These are phyloP conservation scores for Dispira simplex DNA, from an alignment of 192 early-diverging fungal species.

Conservation along the genomic window DNA sequence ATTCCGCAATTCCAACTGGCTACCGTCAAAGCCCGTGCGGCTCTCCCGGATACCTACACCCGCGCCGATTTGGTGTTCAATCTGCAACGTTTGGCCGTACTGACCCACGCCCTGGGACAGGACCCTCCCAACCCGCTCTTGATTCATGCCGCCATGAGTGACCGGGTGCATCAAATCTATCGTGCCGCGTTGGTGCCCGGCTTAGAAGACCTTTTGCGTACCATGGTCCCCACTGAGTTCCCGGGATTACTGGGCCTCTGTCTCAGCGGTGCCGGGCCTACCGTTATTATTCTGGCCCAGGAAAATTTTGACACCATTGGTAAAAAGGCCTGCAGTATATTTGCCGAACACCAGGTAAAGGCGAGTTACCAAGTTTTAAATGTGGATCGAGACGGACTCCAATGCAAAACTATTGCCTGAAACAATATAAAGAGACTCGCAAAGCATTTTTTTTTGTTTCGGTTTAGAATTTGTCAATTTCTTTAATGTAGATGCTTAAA, in stretches of 20 bases:
- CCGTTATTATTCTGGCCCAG: constrained; percentile 78
- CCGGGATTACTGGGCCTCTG: constrained; percentile 87
- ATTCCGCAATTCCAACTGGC: constrained; percentile 88
- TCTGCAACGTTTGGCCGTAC: constrained; percentile 85
- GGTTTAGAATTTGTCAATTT: too few relatives aligned
- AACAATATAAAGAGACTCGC: too few relatives aligned
- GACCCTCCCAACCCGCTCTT: constrained; percentile 56
- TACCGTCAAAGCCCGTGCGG: constrained; percentile 81
- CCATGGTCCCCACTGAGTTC: constrained; percentile 51
- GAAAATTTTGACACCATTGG: constrained; percentile 80
- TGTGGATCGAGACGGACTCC: constrained; percentile 18
- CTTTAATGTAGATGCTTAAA: too few relatives aligned
- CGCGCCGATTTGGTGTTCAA: constrained; percentile 86
- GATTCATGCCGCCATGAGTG: constrained; percentile 87
- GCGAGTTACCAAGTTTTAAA: constrained; percentile 43
- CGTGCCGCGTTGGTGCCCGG: constrained; percentile 89
- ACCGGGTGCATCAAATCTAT: constrained; percentile 94
- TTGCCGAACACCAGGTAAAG: constrained; percentile 32
- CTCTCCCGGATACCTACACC: constrained; percentile 60
- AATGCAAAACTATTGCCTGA: too few relatives aligned
- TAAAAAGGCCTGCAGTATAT: constrained; percentile 39
- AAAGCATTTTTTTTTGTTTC: too few relatives aligned
- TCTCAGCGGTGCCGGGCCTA: constrained; percentile 92
- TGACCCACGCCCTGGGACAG: constrained; percentile 63
- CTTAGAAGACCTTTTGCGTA: constrained; percentile 65